Conservation (phyloP, 2,329 filamentous ascomycete species). For the Pyrenochaeta sp. region DNA sequence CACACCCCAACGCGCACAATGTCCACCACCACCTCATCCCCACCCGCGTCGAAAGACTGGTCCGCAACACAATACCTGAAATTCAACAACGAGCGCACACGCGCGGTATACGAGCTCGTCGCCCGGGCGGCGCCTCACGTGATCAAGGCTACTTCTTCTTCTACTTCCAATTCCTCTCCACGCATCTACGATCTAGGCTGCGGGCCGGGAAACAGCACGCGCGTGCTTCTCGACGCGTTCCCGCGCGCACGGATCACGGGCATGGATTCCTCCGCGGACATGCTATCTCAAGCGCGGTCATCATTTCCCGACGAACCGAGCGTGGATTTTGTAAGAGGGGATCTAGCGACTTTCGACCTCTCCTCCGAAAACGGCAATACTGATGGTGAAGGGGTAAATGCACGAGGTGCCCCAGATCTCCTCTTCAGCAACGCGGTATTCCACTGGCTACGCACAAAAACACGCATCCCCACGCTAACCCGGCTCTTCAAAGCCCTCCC, state of each 20-base stretch:
- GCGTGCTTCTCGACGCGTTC: constrained; percentile 58
- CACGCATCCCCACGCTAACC: constrained; percentile 57
- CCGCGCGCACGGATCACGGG: constrained; percentile 59
- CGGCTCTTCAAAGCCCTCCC: constrained; percentile 53
- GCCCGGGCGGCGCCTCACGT: constrained; percentile 54
- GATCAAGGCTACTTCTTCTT: background rate
- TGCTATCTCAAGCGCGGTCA: constrained; percentile 61
- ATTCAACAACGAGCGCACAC: constrained; percentile 63
- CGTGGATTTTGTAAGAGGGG: no score
- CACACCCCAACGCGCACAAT: background rate
- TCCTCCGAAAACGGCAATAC: no score
- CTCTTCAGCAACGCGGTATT: constrained; percentile 67
- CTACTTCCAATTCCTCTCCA: constrained; percentile 34
- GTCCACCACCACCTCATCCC: background rate
- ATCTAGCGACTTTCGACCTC: constrained; percentile 55
- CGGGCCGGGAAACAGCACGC: constrained; percentile 67
- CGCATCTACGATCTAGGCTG: constrained; percentile 67
- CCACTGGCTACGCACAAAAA: constrained; percentile 61
- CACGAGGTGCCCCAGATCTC: background rate
- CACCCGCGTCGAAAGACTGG: constrained; percentile 55
- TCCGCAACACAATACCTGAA: constrained; percentile 66
- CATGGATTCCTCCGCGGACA: constrained; percentile 64
- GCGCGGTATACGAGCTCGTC: constrained; percentile 63
- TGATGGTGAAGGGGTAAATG: no score
- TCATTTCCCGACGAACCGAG: constrained; percentile 45